These are phyloP conservation scores for Podosphaera fusca DNA, from an alignment of 2,329 filamentous ascomycete species.

Conservation along the genomic window DNA sequence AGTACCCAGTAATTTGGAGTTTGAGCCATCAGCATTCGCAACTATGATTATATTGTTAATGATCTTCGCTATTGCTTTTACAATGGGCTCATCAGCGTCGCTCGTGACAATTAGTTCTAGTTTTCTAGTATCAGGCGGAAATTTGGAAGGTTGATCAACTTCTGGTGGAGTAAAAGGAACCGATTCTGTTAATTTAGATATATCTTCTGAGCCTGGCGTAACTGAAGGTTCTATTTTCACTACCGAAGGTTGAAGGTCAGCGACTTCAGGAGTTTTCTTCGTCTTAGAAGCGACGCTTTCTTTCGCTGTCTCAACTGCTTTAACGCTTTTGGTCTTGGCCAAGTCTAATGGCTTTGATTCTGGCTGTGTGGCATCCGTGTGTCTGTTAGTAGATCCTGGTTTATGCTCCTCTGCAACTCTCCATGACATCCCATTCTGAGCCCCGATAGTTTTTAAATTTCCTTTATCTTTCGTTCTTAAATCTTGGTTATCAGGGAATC, in stretches of 20 bases:
- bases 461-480: constrained; percentile 25
- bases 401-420: constrained; percentile 42
- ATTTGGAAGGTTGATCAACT: constrained; percentile 40
- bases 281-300: constrained; percentile 9
- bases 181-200: not conserved
- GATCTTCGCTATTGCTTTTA: constrained; percentile 84
- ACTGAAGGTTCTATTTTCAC: constrained; percentile 2
- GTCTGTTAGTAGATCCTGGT: constrained; percentile 25
- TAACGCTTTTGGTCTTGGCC: constrained; percentile 10
- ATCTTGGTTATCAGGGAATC: constrained; percentile 34
- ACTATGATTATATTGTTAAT: constrained; percentile 90
- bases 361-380: constrained; percentile 29
- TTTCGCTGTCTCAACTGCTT: constrained; percentile 14
- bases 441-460: constrained; percentile 58
- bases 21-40: constrained; percentile 66
- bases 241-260: constrained; percentile 6
- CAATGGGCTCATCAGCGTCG: constrained; percentile 61
- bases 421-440: constrained; percentile 68
- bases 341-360: constrained; percentile 11
- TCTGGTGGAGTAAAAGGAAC: constrained; percentile 26
- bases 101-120: constrained; percentile 39
- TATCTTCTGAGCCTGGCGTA: constrained; percentile 5
- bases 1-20: constrained; percentile 52
- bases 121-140: constrained; percentile 22
- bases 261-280: constrained; percentile 7